Conservation (phyloP, 768 basidiomycete species). For the Hypholoma sublateritium region DNA sequence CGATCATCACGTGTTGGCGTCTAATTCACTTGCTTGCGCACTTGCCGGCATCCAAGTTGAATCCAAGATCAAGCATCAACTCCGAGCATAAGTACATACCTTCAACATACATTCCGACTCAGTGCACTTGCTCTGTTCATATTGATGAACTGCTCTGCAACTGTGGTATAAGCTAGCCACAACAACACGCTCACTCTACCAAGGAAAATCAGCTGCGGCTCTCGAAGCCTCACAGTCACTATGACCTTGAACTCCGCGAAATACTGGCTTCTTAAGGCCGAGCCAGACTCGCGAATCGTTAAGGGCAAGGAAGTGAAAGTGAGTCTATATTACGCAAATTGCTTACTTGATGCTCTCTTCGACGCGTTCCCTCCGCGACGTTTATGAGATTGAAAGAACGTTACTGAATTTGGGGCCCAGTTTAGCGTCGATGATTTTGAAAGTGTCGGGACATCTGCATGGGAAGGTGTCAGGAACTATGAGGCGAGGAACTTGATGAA, state of each 20-base stretch:
- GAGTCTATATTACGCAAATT: slow-evolving; percentile 6
- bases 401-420: slow-evolving; percentile 32
- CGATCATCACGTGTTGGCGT: no score
- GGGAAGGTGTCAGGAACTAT: slow-evolving; percentile 88
- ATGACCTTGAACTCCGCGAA: slow-evolving; percentile 12
- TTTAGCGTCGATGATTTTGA: slow-evolving; percentile 91
- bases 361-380: neutral
- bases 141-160: no score
- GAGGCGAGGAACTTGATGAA: slow-evolving; percentile 85
- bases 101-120: no score
- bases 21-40: no score
- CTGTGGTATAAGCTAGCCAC: no score
- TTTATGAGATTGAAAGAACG: neutral
- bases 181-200: neutral
- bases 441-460: slow-evolving; percentile 62
- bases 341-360: neutral
- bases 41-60: no score
- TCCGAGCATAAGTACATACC: no score
- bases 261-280: slow-evolving; percentile 83
- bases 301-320: slow-evolving; percentile 89
- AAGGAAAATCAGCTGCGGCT: neutral
- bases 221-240: neutral
- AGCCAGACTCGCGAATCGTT: slow-evolving; percentile 79
- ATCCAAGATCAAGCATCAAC: no score
- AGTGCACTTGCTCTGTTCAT: no score